Evolutionary conservation across 208 protist genomes (phyloP), one percentile per base, ranked within the genome.

Genomic region (Leishmania arabica): DNA sequence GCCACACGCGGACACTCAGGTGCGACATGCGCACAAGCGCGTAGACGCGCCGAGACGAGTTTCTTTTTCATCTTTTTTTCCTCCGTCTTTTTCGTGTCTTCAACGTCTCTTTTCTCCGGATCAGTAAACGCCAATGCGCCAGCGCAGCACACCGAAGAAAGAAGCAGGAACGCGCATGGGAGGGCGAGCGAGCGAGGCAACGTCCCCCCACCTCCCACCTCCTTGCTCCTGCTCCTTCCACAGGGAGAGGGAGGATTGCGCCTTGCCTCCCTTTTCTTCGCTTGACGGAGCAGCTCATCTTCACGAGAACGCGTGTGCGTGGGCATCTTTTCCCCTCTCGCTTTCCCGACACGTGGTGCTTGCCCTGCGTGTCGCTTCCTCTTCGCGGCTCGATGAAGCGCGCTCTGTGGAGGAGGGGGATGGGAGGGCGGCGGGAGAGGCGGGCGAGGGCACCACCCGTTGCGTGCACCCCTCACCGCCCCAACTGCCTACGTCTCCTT

Each of bases 321-420:
- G 70, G 9, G 37, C 60, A 34, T 40, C 31, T 40, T 9, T 15
- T 42, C 13, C 8, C 62, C 62, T 7, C 62, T 68, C 62, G 6
- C 24, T 37, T 66, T 62, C 56, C 19, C 60, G n/a, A 17, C 60
- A 17, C 31, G 31, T 37, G 60, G 31, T 3, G 60, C n/a, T 3
- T 15, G 40, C n/a, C 13, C 60, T 34, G 8, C 15, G 24, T 17
- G 40, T 66, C 68, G 54, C 77, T 62, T 86, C 64, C 37, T 73
- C 69, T 83, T 82, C 68, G 54, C 62, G 62, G 15, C 31, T 75
- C 45, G 47, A 75, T 56, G 34, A 5, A 49, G 77, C 62, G 17
- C 31, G 37, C n/a, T 83, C 51, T 15, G 51, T 21, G 17, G 17
- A 58, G 53, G 53, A 58, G 53, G 53, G 0, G 58, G 27, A 27